Conservation (phyloP, 257 asterid species). For the Scutellaria galericulata region DNA sequence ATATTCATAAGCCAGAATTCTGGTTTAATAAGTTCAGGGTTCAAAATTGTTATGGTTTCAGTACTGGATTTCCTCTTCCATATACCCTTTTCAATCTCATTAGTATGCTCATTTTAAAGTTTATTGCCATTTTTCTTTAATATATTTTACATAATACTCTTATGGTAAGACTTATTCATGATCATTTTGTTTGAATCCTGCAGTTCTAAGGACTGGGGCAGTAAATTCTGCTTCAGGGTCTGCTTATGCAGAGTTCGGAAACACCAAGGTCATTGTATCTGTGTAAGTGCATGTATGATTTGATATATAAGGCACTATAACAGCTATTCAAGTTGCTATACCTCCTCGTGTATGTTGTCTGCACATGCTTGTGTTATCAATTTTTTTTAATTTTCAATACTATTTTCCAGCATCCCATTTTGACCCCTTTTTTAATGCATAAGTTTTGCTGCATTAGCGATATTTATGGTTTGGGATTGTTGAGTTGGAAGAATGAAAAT, state of each 20-base stretch:
- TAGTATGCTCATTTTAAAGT: conserved; percentile 15
- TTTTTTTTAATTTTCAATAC: neutral
- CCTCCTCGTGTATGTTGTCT: neutral
- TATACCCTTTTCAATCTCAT: neutral
- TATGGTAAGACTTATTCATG: conserved; percentile 10
- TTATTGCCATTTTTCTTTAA: conserved; percentile 1
- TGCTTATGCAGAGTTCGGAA: conserved; percentile 97
- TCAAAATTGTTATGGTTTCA: neutral
- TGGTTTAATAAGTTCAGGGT: neutral
- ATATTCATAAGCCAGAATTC: neutral
- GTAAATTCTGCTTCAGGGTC: conserved; percentile 97
- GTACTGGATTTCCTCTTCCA: neutral
- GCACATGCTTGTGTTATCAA: neutral
- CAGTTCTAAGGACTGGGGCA: conserved; percentile 91
- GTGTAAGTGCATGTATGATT: conserved; percentile 63
- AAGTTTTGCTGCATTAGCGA: neutral
- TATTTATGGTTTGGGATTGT: neutral
- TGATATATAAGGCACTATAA: neutral
- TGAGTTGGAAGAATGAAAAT: conserved; percentile 4
- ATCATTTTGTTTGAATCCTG: conserved; percentile 33
- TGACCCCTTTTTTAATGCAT: conserved; percentile 13
- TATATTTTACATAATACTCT: conserved; percentile 16
- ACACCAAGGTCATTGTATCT: conserved; percentile 93
- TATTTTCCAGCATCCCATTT: conserved; percentile 12
- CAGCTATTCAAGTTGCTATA: neutral